These are phyloP conservation scores for Teunomyces aglyptinius DNA, from an alignment of 805 yeast species.

Conservation along the genomic window DNA sequence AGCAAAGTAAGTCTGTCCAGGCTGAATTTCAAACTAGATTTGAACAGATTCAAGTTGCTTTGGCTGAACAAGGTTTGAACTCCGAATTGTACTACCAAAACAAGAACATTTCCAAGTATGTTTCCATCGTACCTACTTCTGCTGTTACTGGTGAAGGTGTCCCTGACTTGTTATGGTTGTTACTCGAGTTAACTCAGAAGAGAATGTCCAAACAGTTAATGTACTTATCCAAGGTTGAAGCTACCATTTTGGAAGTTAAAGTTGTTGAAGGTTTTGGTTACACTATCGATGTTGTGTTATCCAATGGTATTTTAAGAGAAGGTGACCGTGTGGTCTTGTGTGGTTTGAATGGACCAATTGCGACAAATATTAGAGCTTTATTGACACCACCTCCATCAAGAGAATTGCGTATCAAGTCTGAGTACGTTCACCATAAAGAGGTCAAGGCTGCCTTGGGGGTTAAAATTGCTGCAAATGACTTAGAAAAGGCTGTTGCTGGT, in stretches of 20 bases:
- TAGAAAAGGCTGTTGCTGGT: slow-evolving; percentile 99
- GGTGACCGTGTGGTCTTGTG: slow-evolving; percentile 95
- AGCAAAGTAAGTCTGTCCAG: slow-evolving; percentile 81
- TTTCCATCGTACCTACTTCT: slow-evolving; percentile 96
- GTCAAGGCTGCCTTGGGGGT: slow-evolving; percentile 99
- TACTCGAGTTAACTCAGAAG: slow-evolving; percentile 93
- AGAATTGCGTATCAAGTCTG: slow-evolving; percentile 95
- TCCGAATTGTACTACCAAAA: slow-evolving; percentile 95
- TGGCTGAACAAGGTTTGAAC: slow-evolving; percentile 97
- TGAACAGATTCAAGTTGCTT: slow-evolving; percentile 79
- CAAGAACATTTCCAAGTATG: slow-evolving; percentile 88
- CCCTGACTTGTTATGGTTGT: slow-evolving; percentile 94
- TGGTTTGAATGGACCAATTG: slow-evolving; percentile 98
- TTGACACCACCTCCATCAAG: slow-evolving; percentile 97
- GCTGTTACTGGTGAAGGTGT: slow-evolving; percentile 99
- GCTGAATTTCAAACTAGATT: slow-evolving; percentile 88
- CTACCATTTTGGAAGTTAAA: slow-evolving; percentile 95
- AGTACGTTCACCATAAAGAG: slow-evolving; percentile 93
- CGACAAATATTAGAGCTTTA: slow-evolving; percentile 91
- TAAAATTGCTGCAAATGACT: slow-evolving; percentile 95
- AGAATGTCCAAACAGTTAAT: slow-evolving; percentile 98
- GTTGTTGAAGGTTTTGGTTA: slow-evolving; percentile 98
- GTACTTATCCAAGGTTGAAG: slow-evolving; percentile 92
- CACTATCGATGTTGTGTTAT: slow-evolving; percentile 94
- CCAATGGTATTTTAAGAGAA: slow-evolving; percentile 93